These are phyloP conservation scores for Abelmoschus esculentus DNA, from an alignment of 345 rosid species.

Conservation along the genomic window DNA sequence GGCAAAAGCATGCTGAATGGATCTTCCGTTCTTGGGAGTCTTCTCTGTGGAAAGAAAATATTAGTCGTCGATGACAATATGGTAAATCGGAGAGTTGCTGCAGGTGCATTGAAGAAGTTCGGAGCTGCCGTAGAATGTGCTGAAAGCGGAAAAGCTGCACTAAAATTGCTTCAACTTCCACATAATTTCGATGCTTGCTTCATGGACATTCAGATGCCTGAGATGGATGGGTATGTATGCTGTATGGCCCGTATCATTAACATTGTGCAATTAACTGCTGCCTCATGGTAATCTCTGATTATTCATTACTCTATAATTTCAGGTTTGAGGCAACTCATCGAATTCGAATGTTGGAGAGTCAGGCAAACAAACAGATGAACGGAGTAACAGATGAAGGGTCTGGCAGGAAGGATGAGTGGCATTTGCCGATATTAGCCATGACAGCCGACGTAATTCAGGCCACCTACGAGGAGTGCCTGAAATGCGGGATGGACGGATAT, in stretches of 20 bases:
- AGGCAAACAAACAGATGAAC: constrained; percentile 46
- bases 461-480: constrained; percentile 73
- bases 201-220: constrained; percentile 99
- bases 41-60: constrained; percentile 70
- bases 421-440: constrained; percentile 88
- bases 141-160: constrained; percentile 76
- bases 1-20: constrained; percentile 37
- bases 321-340: constrained; percentile 90
- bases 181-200: constrained; percentile 91
- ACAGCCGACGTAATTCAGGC: constrained; percentile 97
- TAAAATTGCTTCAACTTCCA: constrained; percentile 64
- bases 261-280: background rate
- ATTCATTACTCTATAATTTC: background rate
- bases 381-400: constrained; percentile 22
- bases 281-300: background rate
- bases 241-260: background rate
- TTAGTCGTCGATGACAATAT: constrained; percentile 89
- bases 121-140: constrained; percentile 90
- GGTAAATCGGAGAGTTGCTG: constrained; percentile 89
- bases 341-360: constrained; percentile 67
- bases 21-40: constrained; percentile 38
- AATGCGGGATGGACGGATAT: constrained; percentile 93
- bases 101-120: constrained; percentile 87
- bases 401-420: constrained; percentile 32
- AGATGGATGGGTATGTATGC: constrained; percentile 83